A percentile compares a stretch with the other conserved stretches of the same genome.
phyloP scores from a whole-genome alignment of 2,329 filamentous ascomycete genomes.

The Apiospora sp. region DNA sequence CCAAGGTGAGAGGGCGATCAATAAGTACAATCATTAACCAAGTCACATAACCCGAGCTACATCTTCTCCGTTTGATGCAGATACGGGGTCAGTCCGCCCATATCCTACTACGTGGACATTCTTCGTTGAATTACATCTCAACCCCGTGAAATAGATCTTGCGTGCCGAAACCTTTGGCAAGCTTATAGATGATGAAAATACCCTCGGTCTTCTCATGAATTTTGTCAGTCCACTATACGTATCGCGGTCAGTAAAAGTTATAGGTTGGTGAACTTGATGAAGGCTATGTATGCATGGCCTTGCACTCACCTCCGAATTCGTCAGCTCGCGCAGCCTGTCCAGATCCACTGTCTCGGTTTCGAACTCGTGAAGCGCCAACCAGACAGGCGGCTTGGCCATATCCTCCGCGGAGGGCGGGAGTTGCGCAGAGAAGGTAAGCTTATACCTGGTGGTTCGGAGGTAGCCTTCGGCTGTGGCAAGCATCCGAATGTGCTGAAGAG shows the following conservation, averaged over 20 bases:
- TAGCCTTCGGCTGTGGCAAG: constrained; percentile 33
- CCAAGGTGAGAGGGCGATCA: background rate
- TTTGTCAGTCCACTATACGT: constrained; percentile 30
- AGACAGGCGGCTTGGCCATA: constrained; percentile 31
- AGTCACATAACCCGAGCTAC: background rate
- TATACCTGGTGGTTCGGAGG: constrained; percentile 36
- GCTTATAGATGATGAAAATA: constrained; percentile 25
- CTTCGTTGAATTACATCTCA: background rate
- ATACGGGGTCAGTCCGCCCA: background rate
- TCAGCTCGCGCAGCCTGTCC: constrained; percentile 24
- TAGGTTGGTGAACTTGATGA: background rate
- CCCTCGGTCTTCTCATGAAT: constrained; percentile 26
- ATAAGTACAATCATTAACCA: background rate
- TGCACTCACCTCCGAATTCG: constrained; percentile 20
- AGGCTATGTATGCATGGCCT: too few relatives aligned
- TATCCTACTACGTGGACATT: background rate
- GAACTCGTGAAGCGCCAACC: constrained; percentile 30
- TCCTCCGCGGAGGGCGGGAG: constrained; percentile 26
- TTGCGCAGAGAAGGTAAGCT: constrained; percentile 29
- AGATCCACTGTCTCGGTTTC: constrained; percentile 27
- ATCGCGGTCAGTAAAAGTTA: background rate
- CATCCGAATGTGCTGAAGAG: constrained; percentile 28
- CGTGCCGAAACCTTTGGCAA: constrained; percentile 28
- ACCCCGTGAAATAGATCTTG: constrained; percentile 31
- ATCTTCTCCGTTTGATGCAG: background rate